phyloP scores from a whole-genome alignment of 169 alveolate genomes.

The Plasmodium adleri region DNA sequence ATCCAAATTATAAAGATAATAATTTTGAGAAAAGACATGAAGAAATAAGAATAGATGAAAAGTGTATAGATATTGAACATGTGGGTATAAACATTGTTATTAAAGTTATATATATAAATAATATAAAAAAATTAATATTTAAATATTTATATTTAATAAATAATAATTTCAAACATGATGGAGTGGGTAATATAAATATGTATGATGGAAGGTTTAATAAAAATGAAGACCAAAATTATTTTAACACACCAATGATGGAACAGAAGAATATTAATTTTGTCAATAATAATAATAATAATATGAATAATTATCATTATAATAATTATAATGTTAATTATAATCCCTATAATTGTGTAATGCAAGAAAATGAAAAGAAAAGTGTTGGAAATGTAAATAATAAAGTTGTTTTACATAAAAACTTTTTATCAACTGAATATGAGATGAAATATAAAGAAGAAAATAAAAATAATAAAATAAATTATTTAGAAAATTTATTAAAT shows the following conservation, averaged over 20 bases:
- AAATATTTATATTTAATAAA: constrained; percentile 21
- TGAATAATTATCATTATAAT: background rate
- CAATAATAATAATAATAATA: background rate
- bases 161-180: background rate
- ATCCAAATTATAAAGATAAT: background rate
- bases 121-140: constrained; percentile 34
- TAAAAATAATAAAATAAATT: constrained; percentile 29
- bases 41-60: constrained; percentile 56
- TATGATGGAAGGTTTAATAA: constrained; percentile 6
- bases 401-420: background rate
- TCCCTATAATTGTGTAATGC: constrained; percentile 15
- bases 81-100: constrained; percentile 70
- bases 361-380: constrained; percentile 49
- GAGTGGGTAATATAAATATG: background rate
- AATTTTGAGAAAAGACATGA: constrained; percentile 20
- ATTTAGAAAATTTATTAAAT: constrained; percentile 59
- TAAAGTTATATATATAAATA: constrained; percentile 49
- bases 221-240: background rate
- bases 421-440: constrained; percentile 8
- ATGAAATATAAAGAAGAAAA: constrained; percentile 22
- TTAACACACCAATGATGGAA: background rate
- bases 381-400: background rate
- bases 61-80: constrained; percentile 60
- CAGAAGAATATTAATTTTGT: background rate
- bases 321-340: background rate